phyloP scores from a whole-genome alignment of 1,284 basidiomycete genomes.

The Leccinum pachyderme region DNA sequence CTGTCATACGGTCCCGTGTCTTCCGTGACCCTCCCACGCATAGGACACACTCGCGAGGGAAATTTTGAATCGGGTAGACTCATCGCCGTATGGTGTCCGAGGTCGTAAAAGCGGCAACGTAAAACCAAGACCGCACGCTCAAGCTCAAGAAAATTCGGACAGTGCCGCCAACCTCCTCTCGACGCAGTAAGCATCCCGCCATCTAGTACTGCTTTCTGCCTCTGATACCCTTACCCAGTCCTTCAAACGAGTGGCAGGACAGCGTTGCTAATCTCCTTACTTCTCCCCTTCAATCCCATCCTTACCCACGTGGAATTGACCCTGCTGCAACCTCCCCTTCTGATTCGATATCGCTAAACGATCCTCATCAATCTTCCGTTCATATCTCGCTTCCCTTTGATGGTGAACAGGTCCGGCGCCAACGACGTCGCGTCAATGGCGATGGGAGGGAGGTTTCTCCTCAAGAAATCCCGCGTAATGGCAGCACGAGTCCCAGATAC shows the following conservation, averaged over 20 bases:
- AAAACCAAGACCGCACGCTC: constrained; percentile 28
- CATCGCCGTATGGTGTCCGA: constrained; percentile 71
- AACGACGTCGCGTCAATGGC: constrained; percentile 31
- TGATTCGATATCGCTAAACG: constrained; percentile 14
- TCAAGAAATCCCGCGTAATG: constrained; percentile 7
- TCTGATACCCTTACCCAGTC: constrained; percentile 39
- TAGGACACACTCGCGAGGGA: constrained; percentile 72
- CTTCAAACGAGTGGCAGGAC: constrained; percentile 81
- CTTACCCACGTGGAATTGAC: neutral
- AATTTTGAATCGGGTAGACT: constrained; percentile 73
- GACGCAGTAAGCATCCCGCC: constrained; percentile 49
- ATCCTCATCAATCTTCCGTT: constrained; percentile 13
- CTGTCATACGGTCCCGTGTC: neutral
- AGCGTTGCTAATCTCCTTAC: constrained; percentile 48
- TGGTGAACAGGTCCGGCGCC: constrained; percentile 26
- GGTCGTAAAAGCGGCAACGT: constrained; percentile 45
- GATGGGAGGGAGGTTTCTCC: constrained; percentile 12
- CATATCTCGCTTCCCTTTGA: constrained; percentile 20
- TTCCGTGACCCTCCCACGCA: neutral
- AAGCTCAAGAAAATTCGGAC: constrained; percentile 25
- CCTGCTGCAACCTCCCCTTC: constrained; percentile 6
- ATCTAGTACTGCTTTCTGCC: neutral
- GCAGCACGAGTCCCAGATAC: constrained; percentile 19
- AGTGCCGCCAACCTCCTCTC: constrained; percentile 43
- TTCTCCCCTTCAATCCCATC: constrained; percentile 17